These are phyloP conservation scores for Niveomyces coronatus DNA, from an alignment of 2,329 filamentous ascomycete species.

Conservation along the genomic window DNA sequence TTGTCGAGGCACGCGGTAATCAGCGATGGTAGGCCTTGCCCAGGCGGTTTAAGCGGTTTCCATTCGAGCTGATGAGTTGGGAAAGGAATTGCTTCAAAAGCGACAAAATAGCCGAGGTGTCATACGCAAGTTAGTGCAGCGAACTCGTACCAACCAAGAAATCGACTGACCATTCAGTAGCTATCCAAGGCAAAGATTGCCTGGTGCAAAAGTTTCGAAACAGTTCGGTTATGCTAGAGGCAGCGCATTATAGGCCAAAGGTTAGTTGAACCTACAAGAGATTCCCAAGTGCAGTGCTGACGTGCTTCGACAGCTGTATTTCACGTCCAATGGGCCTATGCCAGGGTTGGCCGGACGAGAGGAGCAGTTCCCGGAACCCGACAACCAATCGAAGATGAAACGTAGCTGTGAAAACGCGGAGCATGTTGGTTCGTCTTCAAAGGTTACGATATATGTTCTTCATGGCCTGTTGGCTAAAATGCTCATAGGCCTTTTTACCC, in stretches of 20 bases:
- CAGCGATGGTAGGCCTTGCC: slow-evolving; percentile 48
- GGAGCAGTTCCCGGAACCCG: slow-evolving; percentile 64
- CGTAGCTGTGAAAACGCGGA: slow-evolving; percentile 80
- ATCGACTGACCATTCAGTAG: slow-evolving; percentile 32
- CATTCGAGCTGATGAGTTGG: neutral
- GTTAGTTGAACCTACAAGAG: slow-evolving; percentile 30
- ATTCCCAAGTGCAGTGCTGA: slow-evolving; percentile 6
- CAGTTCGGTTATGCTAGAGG: slow-evolving; percentile 89
- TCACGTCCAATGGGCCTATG: slow-evolving; percentile 36
- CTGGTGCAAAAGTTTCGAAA: slow-evolving; percentile 94
- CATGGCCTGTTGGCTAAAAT: neutral
- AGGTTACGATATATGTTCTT: neutral
- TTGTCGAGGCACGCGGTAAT: slow-evolving; percentile 60
- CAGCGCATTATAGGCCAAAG: slow-evolving; percentile 73
- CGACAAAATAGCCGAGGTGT: slow-evolving; percentile 79
- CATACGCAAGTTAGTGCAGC: slow-evolving; percentile 74
- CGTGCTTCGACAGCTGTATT: slow-evolving; percentile 35
- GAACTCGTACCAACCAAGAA: fast-evolving
- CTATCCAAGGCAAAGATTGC: slow-evolving; percentile 86
- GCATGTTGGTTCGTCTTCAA: slow-evolving; percentile 56
- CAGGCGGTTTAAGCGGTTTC: neutral
- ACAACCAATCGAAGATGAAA: slow-evolving; percentile 82
- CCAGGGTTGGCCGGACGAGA: slow-evolving; percentile 55
- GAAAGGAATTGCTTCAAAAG: slow-evolving; percentile 69
- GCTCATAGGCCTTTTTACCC: slow-evolving; percentile 63